Evolutionary conservation across 1,284 basidiomycete species (phyloP).

Genomic region (Xerocomus nothofagi): DNA sequence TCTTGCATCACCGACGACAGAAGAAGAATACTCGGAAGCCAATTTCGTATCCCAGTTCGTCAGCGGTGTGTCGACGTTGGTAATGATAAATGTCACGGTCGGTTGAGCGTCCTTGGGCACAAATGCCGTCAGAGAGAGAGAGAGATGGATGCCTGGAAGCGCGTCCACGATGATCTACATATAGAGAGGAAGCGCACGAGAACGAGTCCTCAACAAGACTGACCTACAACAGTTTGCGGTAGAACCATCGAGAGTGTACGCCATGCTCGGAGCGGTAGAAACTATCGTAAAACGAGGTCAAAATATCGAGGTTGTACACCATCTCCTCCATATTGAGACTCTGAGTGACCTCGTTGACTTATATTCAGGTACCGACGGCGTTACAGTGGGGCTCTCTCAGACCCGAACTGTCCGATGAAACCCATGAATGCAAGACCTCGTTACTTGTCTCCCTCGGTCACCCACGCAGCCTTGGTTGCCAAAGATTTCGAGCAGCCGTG

Average conservation of each 20-base stretch:
- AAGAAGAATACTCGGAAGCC: conserved; percentile 15
- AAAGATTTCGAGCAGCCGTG: conserved; percentile 23
- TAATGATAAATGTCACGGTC: conserved; percentile 82
- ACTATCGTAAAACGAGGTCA: conserved; percentile 25
- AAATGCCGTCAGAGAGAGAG: conserved; percentile 82
- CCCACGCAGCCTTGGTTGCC: conserved; percentile 19
- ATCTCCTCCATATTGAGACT: conserved; percentile 9
- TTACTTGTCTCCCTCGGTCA: conserved; percentile 26
- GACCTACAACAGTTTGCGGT: conserved; percentile 19
- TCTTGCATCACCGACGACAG: conserved; percentile 14
- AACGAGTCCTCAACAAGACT: neutral
- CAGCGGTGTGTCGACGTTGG: conserved; percentile 15
- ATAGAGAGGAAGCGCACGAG: neutral
- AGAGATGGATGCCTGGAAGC: conserved; percentile 14
- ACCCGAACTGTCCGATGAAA: conserved; percentile 11
- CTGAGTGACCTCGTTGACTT: conserved; percentile 7
- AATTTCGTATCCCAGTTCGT: conserved; percentile 17
- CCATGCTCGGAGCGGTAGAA: conserved; percentile 21
- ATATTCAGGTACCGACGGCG: conserved; percentile 17
- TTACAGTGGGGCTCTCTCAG: neutral
- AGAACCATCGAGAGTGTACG: conserved; percentile 19
- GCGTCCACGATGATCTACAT: conserved; percentile 16
- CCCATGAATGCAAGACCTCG: conserved; percentile 22
- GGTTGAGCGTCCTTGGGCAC: conserved; percentile 88
- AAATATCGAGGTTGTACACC: conserved; percentile 13